Percentiles rank a stretch among this genome's conserved stretches.
Conservation (phyloP, 768 basidiomycete species). For the Dentipellis fragilis region DNA sequence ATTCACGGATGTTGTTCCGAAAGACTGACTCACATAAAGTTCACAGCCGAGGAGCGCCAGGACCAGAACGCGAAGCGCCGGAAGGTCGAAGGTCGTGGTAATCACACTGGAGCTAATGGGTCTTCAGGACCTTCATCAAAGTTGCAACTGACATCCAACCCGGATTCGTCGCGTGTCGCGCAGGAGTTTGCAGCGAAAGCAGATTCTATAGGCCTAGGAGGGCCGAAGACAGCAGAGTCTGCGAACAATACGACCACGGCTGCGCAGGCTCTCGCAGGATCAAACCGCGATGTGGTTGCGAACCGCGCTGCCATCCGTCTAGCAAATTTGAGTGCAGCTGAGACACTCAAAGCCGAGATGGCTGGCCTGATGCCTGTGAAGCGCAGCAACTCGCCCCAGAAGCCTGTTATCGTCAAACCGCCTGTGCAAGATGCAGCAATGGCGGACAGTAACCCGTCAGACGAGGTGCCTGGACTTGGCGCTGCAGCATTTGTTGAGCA, state of each 20-base stretch:
- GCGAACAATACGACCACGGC: constrained; percentile 48
- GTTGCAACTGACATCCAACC: constrained; percentile 36
- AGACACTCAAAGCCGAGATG: constrained; percentile 86
- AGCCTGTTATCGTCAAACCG: constrained; percentile 13
- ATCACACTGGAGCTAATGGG: constrained; percentile 16
- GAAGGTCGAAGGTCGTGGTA: constrained; percentile 47
- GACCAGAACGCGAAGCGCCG: constrained; percentile 86
- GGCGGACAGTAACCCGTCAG: constrained; percentile 8
- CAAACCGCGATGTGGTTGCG: constrained; percentile 84
- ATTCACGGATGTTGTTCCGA: neutral
- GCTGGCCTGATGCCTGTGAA: constrained; percentile 40
- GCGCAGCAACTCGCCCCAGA: constrained; percentile 13
- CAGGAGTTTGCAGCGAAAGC: constrained; percentile 68
- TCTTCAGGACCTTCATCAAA: constrained; percentile 36
- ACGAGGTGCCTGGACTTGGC: constrained; percentile 29
- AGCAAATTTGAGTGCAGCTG: constrained; percentile 95
- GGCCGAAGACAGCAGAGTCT: constrained; percentile 47
- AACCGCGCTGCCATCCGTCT: constrained; percentile 86
- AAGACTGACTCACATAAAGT: neutral
- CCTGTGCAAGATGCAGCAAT: constrained; percentile 17
- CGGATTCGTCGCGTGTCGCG: constrained; percentile 26
- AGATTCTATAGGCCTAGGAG: constrained; percentile 71
- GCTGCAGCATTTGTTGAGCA: constrained; percentile 4
- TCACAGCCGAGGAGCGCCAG: constrained; percentile 87
- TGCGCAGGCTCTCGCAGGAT: constrained; percentile 67